Conservation (phyloP, 768 basidiomycete genomes). For the Suillus tomentosus region DNA sequence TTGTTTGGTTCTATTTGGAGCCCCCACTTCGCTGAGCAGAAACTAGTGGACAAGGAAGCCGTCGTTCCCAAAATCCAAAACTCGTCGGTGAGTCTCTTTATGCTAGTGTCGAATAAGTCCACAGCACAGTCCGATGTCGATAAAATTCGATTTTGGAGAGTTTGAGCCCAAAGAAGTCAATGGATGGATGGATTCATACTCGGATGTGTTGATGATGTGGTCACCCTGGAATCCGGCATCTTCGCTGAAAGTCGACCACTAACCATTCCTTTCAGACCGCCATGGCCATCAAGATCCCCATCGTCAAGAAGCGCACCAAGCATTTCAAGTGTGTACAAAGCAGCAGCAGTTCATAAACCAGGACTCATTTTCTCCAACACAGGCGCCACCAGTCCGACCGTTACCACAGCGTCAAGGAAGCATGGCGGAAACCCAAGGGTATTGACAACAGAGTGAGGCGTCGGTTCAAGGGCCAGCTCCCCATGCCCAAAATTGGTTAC, state of each 20-base stretch:
- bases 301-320: constrained; percentile 98
- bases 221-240: neutral
- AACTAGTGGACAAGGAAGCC: constrained; percentile 27
- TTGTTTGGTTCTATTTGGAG: constrained; percentile 9
- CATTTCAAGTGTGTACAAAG: constrained; percentile 80
- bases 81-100: constrained; percentile 49
- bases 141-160: constrained; percentile 1
- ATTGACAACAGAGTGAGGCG: constrained; percentile 98
- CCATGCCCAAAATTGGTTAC: constrained; percentile 93
- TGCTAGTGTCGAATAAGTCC: constrained; percentile 20
- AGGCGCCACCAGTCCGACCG: constrained; percentile 99
- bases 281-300: constrained; percentile 58
- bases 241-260: constrained; percentile 15
- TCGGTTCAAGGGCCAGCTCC: constrained; percentile 91
- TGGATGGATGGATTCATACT: constrained; percentile 27
- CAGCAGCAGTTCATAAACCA: constrained; percentile 6
- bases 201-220: constrained; percentile 23
- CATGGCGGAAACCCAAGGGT: constrained; percentile 99
- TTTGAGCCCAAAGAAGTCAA: constrained; percentile 6
- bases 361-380: constrained; percentile 21
- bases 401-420: constrained; percentile 95
- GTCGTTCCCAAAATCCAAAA: constrained; percentile 52
- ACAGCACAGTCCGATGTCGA: neutral
- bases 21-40: neutral
- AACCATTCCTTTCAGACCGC: constrained; percentile 29